A percentile compares a stretch with the other conserved stretches of the same genome.
These are phyloP conservation scores for Microthlaspi erraticum DNA, from an alignment of 345 rosid genomes.

Conservation along the genomic window DNA sequence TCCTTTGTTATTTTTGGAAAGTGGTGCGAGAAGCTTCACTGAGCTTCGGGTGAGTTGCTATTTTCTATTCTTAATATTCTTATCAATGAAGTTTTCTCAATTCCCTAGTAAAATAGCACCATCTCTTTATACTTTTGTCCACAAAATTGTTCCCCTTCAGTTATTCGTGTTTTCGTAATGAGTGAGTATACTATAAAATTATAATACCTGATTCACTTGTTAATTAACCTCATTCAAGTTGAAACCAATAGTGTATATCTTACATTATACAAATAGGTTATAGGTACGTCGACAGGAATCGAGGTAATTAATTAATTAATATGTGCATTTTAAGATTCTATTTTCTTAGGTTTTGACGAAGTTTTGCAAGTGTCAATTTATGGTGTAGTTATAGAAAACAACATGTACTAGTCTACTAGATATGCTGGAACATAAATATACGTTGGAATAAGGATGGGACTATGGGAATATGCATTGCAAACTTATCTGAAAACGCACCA, in stretches of 20 bases:
- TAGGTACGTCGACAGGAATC: conserved; percentile 22
- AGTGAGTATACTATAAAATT: background rate
- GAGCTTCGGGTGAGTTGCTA: conserved; percentile 40
- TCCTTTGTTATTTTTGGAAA: conserved; percentile 42
- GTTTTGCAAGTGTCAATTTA: background rate
- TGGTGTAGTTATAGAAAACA: background rate
- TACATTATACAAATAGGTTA: conserved; percentile 19
- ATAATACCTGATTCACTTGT: conserved; percentile 8
- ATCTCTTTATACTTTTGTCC: conserved; percentile 4
- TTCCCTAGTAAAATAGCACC: conserved; percentile 35
- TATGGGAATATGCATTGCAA: conserved; percentile 6
- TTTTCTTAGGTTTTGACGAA: conserved; percentile 11
- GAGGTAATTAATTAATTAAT: conserved; percentile 9
- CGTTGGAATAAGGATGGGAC: background rate
- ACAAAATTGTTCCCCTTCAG: conserved; percentile 12
- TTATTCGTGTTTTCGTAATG: conserved; percentile 22
- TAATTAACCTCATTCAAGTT: conserved; percentile 19
- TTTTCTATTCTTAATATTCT: conserved; percentile 28
- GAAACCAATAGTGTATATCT: conserved; percentile 25
- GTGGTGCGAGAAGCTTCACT: conserved; percentile 43
- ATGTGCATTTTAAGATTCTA: conserved; percentile 1
- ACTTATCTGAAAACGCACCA: background rate
- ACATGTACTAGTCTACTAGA: background rate
- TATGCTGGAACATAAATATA: background rate
- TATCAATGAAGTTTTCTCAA: conserved; percentile 19